phyloP scores from a whole-genome alignment of 1,284 basidiomycete genomes.

The Trichosporon ovoides region DNA sequence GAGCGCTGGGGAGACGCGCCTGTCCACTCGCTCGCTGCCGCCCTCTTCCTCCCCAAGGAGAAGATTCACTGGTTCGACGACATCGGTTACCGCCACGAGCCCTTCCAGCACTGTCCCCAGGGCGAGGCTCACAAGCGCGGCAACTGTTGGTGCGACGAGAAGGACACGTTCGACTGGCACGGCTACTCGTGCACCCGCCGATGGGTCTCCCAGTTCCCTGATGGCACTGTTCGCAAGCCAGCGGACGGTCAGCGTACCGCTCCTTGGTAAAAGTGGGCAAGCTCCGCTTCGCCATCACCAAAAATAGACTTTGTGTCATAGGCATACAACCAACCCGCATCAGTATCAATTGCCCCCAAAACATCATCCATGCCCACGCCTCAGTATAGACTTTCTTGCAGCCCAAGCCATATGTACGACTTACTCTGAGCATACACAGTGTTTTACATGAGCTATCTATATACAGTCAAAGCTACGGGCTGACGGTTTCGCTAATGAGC shows the following conservation, averaged over 20 bases:
- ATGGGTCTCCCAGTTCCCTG: background rate
- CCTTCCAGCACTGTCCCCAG: constrained; percentile 48
- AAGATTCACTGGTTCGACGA: constrained; percentile 68
- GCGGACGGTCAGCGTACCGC: constrained; percentile 1
- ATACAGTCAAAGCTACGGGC: no score
- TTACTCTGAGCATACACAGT: no score
- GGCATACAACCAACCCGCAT: no score
- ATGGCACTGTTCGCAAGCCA: constrained; percentile 1
- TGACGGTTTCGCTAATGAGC: no score
- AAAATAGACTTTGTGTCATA: no score
- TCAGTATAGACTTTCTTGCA: no score
- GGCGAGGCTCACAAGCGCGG: constrained; percentile 45
- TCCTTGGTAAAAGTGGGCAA: background rate
- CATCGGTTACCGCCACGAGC: constrained; percentile 50
- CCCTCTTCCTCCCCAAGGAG: constrained; percentile 63
- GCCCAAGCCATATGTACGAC: no score
- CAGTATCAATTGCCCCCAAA: no score
- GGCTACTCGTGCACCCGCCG: constrained; percentile 28
- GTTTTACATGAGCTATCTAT: no score
- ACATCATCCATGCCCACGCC: no score
- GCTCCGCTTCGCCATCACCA: no score
- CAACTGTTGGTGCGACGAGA: constrained; percentile 47
- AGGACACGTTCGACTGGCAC: constrained; percentile 48
- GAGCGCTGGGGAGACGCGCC: constrained; percentile 76
- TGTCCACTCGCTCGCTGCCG: constrained; percentile 72